phyloP scores from a whole-genome alignment of 768 basidiomycete genomes.

The Gymnopilus dilepis region DNA sequence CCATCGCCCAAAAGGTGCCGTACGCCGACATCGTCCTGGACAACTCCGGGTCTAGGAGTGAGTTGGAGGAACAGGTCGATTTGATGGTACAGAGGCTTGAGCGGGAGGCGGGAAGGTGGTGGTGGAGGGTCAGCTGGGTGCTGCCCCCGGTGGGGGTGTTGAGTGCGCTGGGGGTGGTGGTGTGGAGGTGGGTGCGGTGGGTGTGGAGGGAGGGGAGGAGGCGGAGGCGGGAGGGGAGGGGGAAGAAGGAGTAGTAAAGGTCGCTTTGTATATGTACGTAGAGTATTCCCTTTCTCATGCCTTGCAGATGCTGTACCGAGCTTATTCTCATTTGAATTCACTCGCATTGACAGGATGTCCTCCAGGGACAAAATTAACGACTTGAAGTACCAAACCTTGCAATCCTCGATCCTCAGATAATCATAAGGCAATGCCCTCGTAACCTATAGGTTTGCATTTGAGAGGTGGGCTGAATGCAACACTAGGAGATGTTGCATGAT shows the following conservation, averaged over 20 bases:
- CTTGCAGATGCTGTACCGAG: not conserved
- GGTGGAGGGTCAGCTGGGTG: conserved; percentile 62
- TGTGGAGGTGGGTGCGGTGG: conserved; percentile 26
- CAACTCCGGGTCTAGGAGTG: conserved; percentile 79
- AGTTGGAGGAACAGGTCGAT: conserved; percentile 64
- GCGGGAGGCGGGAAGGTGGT: conserved; percentile 56
- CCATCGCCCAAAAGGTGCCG: conserved; percentile 77
- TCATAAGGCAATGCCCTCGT: too few species aligned
- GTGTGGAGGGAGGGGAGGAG: not conserved
- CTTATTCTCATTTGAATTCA: not conserved
- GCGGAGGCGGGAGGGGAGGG: not conserved
- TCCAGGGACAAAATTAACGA: too few species aligned
- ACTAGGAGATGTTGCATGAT: too few species aligned
- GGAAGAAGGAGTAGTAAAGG: not conserved
- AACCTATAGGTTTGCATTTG: too few species aligned
- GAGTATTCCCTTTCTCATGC: not conserved
- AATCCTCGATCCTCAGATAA: too few species aligned
- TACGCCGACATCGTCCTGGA: conserved; percentile 90
- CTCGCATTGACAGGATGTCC: not conserved
- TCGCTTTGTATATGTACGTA: not conserved
- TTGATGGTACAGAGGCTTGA: conserved; percentile 48
- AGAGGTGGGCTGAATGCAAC: too few species aligned
- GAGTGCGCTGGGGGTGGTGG: conserved; percentile 42
- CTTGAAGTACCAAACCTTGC: too few species aligned
- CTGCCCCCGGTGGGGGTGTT: conserved; percentile 58